phyloP scores from a whole-genome alignment of 1,284 basidiomycete species.

The Sporisorium reilianum region DNA sequence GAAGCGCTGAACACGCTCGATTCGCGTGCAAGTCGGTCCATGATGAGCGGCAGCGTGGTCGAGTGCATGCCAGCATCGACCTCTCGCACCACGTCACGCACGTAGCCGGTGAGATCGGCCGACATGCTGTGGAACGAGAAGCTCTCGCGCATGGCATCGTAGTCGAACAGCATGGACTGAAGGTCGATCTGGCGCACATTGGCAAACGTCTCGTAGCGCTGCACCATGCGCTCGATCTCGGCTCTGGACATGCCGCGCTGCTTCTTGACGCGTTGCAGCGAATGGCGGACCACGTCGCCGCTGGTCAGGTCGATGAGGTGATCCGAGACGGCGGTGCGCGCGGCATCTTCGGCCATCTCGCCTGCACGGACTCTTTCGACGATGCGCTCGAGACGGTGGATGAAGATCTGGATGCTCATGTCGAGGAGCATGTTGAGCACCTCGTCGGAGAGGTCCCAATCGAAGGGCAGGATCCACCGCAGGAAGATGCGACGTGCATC shows the following conservation, averaged over 20 bases:
- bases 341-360: conserved; percentile 31
- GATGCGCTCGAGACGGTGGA: conserved; percentile 41
- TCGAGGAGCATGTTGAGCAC: conserved; percentile 54
- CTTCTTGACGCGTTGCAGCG: conserved; percentile 31
- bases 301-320: conserved; percentile 44
- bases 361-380: conserved; percentile 21
- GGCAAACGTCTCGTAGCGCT: conserved; percentile 49
- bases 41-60: conserved; percentile 42
- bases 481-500: conserved; percentile 57
- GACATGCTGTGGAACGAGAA: conserved; percentile 43
- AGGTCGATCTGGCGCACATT: conserved; percentile 41
- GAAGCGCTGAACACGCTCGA: conserved; percentile 35
- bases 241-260: conserved; percentile 38
- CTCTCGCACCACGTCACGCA: conserved; percentile 48
- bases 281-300: conserved; percentile 40
- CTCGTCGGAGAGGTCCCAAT: conserved; percentile 43
- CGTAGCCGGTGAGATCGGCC: conserved; percentile 48
- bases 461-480: conserved; percentile 49
- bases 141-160: conserved; percentile 23
- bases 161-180: conserved; percentile 27
- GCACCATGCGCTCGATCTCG: conserved; percentile 38
- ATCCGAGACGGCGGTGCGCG: conserved; percentile 18
- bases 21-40: conserved; percentile 41
- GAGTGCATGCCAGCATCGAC: conserved; percentile 50
- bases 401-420: conserved; percentile 61